Evolutionary conservation across 306 rosid genomes (phyloP).

Genomic region (Parietaria judaica): DNA sequence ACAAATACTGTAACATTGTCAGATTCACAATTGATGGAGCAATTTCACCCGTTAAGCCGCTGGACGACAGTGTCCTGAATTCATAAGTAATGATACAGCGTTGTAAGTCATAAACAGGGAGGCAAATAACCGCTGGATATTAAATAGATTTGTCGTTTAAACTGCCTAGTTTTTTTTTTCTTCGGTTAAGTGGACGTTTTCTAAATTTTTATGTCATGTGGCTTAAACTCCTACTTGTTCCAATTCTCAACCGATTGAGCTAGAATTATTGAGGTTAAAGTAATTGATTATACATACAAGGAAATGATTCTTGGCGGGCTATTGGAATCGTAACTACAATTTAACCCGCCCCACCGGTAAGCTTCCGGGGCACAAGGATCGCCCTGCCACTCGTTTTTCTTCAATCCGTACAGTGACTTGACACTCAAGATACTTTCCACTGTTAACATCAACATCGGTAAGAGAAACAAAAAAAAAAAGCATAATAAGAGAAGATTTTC

Average conservation of each 20-base stretch:
- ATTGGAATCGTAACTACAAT: not conserved
- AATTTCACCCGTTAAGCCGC: conserved; percentile 26
- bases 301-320: not conserved
- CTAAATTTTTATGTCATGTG: too few relatives aligned
- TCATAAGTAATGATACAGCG: conserved; percentile 5
- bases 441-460: not conserved
- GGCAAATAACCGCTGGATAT: too few relatives aligned
- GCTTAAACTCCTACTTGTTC: too few relatives aligned
- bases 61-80: conserved; percentile 30
- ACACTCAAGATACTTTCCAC: conserved; percentile 24
- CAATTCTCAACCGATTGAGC: too few relatives aligned
- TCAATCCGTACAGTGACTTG: conserved; percentile 13
- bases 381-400: conserved; percentile 29
- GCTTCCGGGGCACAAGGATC: conserved; percentile 27
- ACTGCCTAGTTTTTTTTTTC: too few relatives aligned
- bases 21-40: conserved; percentile 19
- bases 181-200: too few relatives aligned
- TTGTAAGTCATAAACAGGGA: not conserved
- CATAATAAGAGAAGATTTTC: too few relatives aligned
- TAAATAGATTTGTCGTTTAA: too few relatives aligned
- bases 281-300: conserved; percentile 1
- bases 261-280: not conserved
- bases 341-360: conserved; percentile 27
- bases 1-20: conserved; percentile 24
- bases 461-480: not conserved